Base-by-base conservation (phyloP, 1,284 basidiomycete genomes). In the Naganishia albida region DNA sequence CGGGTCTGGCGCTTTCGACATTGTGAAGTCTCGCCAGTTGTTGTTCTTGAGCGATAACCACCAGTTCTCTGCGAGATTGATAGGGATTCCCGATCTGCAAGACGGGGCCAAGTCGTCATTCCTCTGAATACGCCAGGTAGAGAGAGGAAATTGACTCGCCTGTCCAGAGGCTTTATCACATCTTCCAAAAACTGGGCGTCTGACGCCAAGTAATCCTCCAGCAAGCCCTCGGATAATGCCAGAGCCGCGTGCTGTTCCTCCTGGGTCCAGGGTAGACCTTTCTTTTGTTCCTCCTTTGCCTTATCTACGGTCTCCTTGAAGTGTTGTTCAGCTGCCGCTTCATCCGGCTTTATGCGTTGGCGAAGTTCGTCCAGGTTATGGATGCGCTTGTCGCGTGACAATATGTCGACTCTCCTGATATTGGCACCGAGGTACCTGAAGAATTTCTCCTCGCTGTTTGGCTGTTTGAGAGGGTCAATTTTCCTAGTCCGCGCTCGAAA, bases 51-150 rank as follows among this genome's bases (percentile, higher is more conserved):
- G 42, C 16, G 54, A 40, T 23, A 51, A 30, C 63, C 63, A 65
- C 63, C 63, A 65, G 28, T 57, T 57, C 7, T 53, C 26, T 25
- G 48, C 49, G 8, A 65, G 42, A 42, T 65, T 56, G 25, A 52
- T 10, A 3, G 63, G 63, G 2, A 59, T 52, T 20, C 55, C 49
- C 46, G 25, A 23, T 30, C 63, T 65, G 38, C 7, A 46, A 64
- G 12, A 34, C 2, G 25, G 18, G 39, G n/a, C 16, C 15, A 7
- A 65, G 25, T 30, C 26, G 51, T 18, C 34, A 34, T 34, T 34
- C 6, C 34, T 28, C 28, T 30, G 18, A 26, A 38, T 13, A 26
- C 30, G 16, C 25, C 13, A n/a, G n/a, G n/a, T n/a, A n/a, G n/a
- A 18, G 10, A 23, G 20, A 28, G 20, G 18, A 34, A n/a, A 50